Percentiles rank a stretch among this genome's conserved stretches.
These are phyloP conservation scores for Leccinellum rugosiceps DNA, from an alignment of 768 basidiomycete species.

Conservation along the genomic window DNA sequence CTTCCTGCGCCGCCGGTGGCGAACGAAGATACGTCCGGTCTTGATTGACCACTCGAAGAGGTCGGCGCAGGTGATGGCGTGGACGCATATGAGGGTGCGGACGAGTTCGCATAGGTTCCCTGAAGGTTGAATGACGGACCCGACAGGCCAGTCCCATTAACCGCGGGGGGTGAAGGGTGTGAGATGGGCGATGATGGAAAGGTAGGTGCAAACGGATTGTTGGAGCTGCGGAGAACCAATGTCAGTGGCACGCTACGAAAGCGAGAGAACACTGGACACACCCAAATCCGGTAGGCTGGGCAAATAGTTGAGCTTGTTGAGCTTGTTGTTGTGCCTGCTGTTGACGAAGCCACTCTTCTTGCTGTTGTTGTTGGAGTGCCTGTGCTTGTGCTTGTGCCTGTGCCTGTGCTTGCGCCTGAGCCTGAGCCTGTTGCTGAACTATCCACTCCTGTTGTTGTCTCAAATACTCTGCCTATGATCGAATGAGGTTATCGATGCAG, in stretches of 20 bases:
- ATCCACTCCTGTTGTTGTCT: conserved; percentile 66
- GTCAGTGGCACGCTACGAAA: conserved; percentile 17
- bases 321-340: conserved; percentile 47
- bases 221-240: conserved; percentile 56
- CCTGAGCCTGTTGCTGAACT: conserved; percentile 53
- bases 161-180: conserved; percentile 34
- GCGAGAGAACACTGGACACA: conserved; percentile 31
- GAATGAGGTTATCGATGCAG: conserved; percentile 8
- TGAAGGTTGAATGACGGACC: conserved; percentile 63
- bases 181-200: conserved; percentile 29
- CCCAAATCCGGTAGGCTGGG: conserved; percentile 77
- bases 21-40: conserved; percentile 32
- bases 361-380: conserved; percentile 46
- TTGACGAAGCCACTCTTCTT: conserved; percentile 61
- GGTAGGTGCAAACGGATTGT: conserved; percentile 87
- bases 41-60: conserved; percentile 34
- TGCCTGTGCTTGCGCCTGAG: conserved; percentile 7
- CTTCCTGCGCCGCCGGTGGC: conserved; percentile 9
- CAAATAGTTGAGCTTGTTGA: conserved; percentile 38
- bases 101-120: conserved; percentile 60
- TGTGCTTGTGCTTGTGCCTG: conserved; percentile 32
- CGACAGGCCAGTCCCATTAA: conserved; percentile 26
- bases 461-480: conserved; percentile 39
- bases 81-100: conserved; percentile 28
- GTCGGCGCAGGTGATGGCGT: conserved; percentile 43